These are phyloP conservation scores for Oryza coarctata DNA, from an alignment of 176 grass and related monocot species.

Conservation along the genomic window DNA sequence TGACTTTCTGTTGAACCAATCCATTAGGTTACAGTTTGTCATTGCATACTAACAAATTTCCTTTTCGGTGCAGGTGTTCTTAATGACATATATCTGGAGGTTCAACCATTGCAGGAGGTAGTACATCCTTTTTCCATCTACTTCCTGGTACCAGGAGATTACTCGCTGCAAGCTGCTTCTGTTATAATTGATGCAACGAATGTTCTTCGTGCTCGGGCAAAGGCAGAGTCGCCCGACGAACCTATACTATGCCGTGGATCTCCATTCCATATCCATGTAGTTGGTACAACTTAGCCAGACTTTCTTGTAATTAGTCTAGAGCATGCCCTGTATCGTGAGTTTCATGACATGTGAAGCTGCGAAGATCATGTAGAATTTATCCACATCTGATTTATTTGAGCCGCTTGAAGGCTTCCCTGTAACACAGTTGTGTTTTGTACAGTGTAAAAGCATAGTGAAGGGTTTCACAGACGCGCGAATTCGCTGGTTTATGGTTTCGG, in stretches of 20 bases:
- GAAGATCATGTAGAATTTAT: conserved; percentile 34
- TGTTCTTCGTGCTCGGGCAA: conserved; percentile 83
- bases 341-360: conserved; percentile 25
- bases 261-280: conserved; percentile 75
- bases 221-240: conserved; percentile 64
- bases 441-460: conserved; percentile 44
- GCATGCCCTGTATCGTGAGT: background rate
- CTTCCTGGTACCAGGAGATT: conserved; percentile 95
- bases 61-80: conserved; percentile 58
- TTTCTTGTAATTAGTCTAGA: conserved; percentile 30
- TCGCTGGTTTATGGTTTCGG: background rate
- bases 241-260: conserved; percentile 88
- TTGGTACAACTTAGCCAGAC: conserved; percentile 54
- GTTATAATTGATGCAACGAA: conserved; percentile 81
- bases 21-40: background rate
- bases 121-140: conserved; percentile 83
- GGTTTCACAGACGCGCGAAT: background rate
- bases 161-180: conserved; percentile 71
- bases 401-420: conserved; percentile 32
- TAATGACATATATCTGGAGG: conserved; percentile 75
- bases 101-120: conserved; percentile 77
- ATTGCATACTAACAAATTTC: background rate
- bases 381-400: conserved; percentile 31
- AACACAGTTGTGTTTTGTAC: conserved; percentile 41
- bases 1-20: background rate